Base-by-base conservation (phyloP, 176 grass and related monocot genomes). In the Typha latifolia region DNA sequence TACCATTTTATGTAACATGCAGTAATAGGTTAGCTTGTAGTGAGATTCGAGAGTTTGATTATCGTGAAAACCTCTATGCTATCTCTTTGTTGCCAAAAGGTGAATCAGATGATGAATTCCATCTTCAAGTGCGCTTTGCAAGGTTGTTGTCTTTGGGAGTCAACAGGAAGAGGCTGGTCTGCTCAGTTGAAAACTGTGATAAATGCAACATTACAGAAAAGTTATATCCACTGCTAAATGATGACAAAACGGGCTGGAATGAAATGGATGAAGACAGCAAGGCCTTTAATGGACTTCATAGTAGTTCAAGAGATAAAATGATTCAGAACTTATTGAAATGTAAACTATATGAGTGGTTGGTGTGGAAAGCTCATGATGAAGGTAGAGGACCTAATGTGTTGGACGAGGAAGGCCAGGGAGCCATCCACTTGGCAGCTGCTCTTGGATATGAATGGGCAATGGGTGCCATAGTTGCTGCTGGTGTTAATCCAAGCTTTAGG, bases 31-130 rank as follows among this genome's bases (percentile, higher is more conserved):
- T 91, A 63, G 88, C 93, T 31, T 89, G 93, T 69, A 96, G 93
- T 15, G 93, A 96, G 80, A 64, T 91, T 62, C 93, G 88, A 12
- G 93, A 96, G 75, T 96, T 96, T 82, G 93, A 96, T 59, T 96
- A 84, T 61, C 77, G 75, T 69, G 66, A 82, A 73, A 72, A 48
- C 48, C 23, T 37, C 19, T 49, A 48, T 37, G 49, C 23, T 5
- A 24, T 26, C 16, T 64, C 47, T 65, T 74, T 37, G 19, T 61
- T 53, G 43, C 51, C 49, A 62, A 56, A 32, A 63, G 23, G n/a
- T n/a, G 47, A 70, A 34, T 66, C 31, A 73, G 70, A 9, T 43
- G 37, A 87, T 49, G 78, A 89, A 47, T 84, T 79, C 19, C 50
- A 18, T 72, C 74, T 84, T 66, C 75, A 84, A 72, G 64, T 74